phyloP scores from a whole-genome alignment of 148 eudicot genomes.

The Fagopyrum esculentum region DNA sequence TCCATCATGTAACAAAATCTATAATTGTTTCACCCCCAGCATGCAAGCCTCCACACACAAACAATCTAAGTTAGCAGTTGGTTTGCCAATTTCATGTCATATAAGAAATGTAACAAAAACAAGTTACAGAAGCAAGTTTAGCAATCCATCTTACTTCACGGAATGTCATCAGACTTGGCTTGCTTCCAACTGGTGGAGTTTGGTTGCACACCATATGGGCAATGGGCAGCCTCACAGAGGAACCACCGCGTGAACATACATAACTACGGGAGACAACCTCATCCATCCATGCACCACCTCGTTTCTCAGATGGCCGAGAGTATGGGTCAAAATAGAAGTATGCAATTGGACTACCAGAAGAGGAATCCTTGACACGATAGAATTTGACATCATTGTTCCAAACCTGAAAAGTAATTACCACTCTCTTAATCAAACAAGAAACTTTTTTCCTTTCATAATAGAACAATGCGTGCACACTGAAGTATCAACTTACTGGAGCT shows the following conservation, averaged over 20 bases:
- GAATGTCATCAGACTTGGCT: slow-evolving; percentile 98
- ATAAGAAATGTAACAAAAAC: background rate
- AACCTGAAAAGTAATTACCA: slow-evolving; percentile 34
- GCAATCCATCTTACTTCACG: slow-evolving; percentile 59
- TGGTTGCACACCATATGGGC: slow-evolving; percentile 99
- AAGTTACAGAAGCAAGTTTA: background rate
- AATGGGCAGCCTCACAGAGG: slow-evolving; percentile 85
- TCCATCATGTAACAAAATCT: background rate
- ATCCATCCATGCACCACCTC: slow-evolving; percentile 99
- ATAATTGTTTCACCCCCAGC: background rate
- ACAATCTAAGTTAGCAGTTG: background rate
- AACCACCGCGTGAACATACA: slow-evolving; percentile 60
- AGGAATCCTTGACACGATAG: slow-evolving; percentile 76
- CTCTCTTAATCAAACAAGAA: background rate
- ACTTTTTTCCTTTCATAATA: background rate
- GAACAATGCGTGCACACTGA: slow-evolving; percentile 9
- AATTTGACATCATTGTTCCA: slow-evolving; percentile 87
- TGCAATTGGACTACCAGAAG: slow-evolving; percentile 62
- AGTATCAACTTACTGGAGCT: slow-evolving; percentile 62
- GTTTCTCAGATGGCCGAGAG: slow-evolving; percentile 94
- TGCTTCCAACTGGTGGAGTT: slow-evolving; percentile 93
- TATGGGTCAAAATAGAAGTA: slow-evolving; percentile 98
- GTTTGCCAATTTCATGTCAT: background rate
- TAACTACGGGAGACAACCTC: slow-evolving; percentile 92
- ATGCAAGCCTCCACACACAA: background rate